phyloP scores from a whole-genome alignment of 2,329 filamentous ascomycete species.

The Berkeleyomyces basicola region DNA sequence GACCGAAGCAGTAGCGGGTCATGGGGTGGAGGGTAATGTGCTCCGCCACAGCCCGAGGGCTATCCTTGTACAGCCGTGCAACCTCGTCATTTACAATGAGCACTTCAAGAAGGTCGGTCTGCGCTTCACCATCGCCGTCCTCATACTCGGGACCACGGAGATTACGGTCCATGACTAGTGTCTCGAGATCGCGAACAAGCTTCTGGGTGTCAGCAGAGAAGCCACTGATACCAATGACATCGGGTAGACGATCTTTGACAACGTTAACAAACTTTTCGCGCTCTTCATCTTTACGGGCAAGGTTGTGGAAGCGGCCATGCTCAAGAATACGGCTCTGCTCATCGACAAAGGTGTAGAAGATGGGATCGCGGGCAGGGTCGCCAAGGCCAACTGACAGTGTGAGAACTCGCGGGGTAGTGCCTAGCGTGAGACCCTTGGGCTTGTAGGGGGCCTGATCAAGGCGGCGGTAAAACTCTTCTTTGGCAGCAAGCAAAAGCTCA shows the following conservation, averaged over 20 bases:
- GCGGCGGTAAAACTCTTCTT: slow-evolving; percentile 75
- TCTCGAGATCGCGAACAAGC: slow-evolving; percentile 64
- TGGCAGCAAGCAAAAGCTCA: slow-evolving; percentile 70
- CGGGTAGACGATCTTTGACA: slow-evolving; percentile 63
- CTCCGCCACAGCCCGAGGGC: slow-evolving; percentile 58
- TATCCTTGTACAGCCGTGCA: slow-evolving; percentile 89
- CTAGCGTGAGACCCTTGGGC: slow-evolving; percentile 78
- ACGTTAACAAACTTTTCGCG: slow-evolving; percentile 60
- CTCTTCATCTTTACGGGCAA: slow-evolving; percentile 52
- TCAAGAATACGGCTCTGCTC: slow-evolving; percentile 82
- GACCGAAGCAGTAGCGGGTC: slow-evolving; percentile 73
- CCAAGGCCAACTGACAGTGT: slow-evolving; percentile 75
- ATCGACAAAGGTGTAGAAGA: slow-evolving; percentile 84
- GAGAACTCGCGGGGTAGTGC: slow-evolving; percentile 74
- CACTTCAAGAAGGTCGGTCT: slow-evolving; percentile 69
- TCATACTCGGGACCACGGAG: slow-evolving; percentile 70
- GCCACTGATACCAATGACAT: slow-evolving; percentile 79
- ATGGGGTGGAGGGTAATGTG: slow-evolving; percentile 66
- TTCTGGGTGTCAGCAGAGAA: slow-evolving; percentile 76
- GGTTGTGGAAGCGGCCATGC: slow-evolving; percentile 70
- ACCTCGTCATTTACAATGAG: slow-evolving; percentile 93
- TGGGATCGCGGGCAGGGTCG: slow-evolving; percentile 54
- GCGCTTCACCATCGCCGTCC: slow-evolving; percentile 58
- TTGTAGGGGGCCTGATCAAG: slow-evolving; percentile 94
- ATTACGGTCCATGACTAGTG: slow-evolving; percentile 60